A percentile compares a stretch with the other conserved stretches of the same genome.
Evolutionary conservation across 495 filamentous ascomycete genomes (phyloP).

Genomic region (Lophiotrema nucula): DNA sequence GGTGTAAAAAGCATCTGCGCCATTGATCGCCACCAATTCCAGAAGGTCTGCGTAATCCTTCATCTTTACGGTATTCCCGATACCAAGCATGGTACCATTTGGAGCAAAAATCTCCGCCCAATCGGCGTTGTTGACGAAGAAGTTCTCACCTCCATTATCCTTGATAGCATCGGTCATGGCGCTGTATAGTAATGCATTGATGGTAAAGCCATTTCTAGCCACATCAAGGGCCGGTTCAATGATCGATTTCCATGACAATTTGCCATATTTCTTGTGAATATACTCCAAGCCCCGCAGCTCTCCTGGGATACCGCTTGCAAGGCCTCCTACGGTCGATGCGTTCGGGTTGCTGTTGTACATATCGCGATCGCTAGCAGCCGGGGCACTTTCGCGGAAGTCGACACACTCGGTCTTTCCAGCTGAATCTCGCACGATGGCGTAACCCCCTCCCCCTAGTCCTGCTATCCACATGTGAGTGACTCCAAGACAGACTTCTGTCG

Average conservation of each 20-base stretch:
- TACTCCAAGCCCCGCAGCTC: slow-evolving; percentile 74
- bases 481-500: too few species aligned
- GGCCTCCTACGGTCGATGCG: background rate
- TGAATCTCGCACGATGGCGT: background rate
- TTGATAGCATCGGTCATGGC: too few species aligned
- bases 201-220: slow-evolving; percentile 41
- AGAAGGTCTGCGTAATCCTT: slow-evolving; percentile 74
- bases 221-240: slow-evolving; percentile 67
- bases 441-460: background rate
- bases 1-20: slow-evolving; percentile 69
- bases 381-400: background rate
- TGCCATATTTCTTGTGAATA: slow-evolving; percentile 69
- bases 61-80: slow-evolving; percentile 73
- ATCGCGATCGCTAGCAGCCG: background rate
- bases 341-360: background rate
- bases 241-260: slow-evolving; percentile 63
- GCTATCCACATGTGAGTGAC: background rate
- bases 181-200: too few species aligned
- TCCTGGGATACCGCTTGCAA: slow-evolving; percentile 67
- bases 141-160: too few species aligned
- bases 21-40: slow-evolving; percentile 65
- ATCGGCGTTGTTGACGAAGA: too few species aligned
- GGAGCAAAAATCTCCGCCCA: slow-evolving; percentile 88
- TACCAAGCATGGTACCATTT: slow-evolving; percentile 62
- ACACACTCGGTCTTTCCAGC: background rate